These are phyloP conservation scores for Moringa oleifera DNA, from an alignment of 345 rosid species.

Conservation along the genomic window DNA sequence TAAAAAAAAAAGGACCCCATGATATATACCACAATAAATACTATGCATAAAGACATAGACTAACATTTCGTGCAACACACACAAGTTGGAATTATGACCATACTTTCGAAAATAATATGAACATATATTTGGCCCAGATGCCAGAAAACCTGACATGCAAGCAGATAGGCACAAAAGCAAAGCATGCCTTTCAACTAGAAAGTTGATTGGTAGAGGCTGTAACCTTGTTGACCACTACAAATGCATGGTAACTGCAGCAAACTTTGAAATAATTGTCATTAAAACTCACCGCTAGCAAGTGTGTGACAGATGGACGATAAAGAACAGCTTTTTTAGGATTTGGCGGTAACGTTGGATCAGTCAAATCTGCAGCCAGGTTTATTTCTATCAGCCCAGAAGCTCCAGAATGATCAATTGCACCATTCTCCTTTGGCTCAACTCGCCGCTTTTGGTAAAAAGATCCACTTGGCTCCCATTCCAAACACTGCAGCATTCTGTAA, in stretches of 20 bases:
- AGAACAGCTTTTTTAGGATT: slow-evolving; percentile 92
- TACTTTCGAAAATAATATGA: neutral
- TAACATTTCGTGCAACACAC: too few relatives aligned
- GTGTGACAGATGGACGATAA: slow-evolving; percentile 84
- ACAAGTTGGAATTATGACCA: neutral
- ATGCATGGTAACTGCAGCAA: slow-evolving; percentile 4
- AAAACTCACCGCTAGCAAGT: slow-evolving; percentile 78
- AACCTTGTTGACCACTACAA: neutral
- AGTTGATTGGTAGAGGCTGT: neutral
- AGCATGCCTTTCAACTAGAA: neutral
- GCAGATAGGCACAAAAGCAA: neutral
- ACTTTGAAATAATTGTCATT: slow-evolving; percentile 11
- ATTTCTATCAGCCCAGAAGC: slow-evolving; percentile 83
- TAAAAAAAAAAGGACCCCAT: too few relatives aligned
- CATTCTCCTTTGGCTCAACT: slow-evolving; percentile 64
- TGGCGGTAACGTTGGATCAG: slow-evolving; percentile 68
- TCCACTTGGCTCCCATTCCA: slow-evolving; percentile 97
- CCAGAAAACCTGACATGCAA: slow-evolving; percentile 5
- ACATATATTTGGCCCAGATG: neutral
- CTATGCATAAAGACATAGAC: too few relatives aligned
- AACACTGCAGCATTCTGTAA: slow-evolving; percentile 87
- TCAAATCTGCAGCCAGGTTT: slow-evolving; percentile 62
- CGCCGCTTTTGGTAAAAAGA: slow-evolving; percentile 56
- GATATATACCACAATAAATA: too few relatives aligned
- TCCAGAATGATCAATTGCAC: slow-evolving; percentile 65